Conservation (phyloP, 441 rosid species). For the Macaranga tanarius region DNA sequence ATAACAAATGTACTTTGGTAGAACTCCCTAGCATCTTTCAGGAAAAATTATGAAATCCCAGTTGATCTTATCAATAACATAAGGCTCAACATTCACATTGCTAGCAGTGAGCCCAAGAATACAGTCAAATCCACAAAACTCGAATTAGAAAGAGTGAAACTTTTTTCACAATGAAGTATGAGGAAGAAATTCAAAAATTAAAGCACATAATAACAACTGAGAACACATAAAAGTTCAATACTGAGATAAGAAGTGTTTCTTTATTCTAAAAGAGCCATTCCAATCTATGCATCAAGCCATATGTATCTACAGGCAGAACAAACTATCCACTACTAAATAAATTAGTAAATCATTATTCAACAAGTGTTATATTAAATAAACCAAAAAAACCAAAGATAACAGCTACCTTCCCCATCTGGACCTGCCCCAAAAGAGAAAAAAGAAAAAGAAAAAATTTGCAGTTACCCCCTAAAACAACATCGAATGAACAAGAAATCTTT, state of each 20-base stretch:
- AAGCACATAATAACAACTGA: not conserved
- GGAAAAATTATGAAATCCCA: not conserved
- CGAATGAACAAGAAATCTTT: constrained; percentile 21
- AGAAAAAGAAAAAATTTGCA: constrained; percentile 7
- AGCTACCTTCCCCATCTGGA: not conserved
- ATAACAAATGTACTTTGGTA: not conserved
- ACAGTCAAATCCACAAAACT: not conserved
- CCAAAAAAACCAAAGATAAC: constrained; percentile 18
- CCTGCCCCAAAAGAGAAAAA: not conserved
- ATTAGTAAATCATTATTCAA: constrained; percentile 44
- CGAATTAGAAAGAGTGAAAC: not conserved
- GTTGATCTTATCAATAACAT: not conserved
- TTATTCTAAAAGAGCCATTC: constrained; percentile 30
- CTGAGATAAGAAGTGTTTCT: constrained; percentile 16
- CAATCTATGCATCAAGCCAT: constrained; percentile 33
- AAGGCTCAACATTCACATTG: not conserved
- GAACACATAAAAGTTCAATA: not conserved
- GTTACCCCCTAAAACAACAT: constrained; percentile 24
- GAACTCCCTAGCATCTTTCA: not conserved
- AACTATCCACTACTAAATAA: constrained; percentile 26
- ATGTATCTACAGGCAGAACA: constrained; percentile 38
- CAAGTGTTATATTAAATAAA: constrained; percentile 31
- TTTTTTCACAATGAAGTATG: not conserved
- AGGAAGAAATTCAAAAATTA: not conserved
- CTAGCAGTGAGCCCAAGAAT: not conserved